Evolutionary conservation across 2,329 filamentous ascomycete species (phyloP), one percentile per base, ranked within the genome.

Genomic region (Fusarium sp.): DNA sequence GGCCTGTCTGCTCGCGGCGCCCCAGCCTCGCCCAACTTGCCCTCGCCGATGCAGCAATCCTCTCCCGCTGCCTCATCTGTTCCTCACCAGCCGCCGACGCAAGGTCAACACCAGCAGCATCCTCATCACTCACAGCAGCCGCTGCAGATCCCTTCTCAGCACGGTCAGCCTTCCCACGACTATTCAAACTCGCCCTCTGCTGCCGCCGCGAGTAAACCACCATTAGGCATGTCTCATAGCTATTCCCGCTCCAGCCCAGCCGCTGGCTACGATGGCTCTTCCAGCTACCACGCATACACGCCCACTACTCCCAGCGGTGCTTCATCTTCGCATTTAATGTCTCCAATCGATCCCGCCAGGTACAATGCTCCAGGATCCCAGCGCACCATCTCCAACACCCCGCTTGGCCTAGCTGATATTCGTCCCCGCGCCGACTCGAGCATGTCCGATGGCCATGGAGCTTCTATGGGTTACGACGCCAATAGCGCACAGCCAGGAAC

Each of bases 351-450:
- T 65, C 73, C 77, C 42, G 75, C 83, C 64, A 90, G 89, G 76
- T 91, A 91, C 80, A 84, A 82, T 72, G 84, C 86, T 45, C 85
- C 89, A 14, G 87, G 85, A 54, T 90, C 83, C 80, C 91, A 84
- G 87, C 89, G 89, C 71, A 88, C 86, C 68, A 83, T 91, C 59
- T 93, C 94, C 74, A 95, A 96, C 80, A 97, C 95, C 14, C 95
- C 95, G 6, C 88, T 98, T 36, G 96, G 95, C 22, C 89, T 98
- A 47, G 93, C 95, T 68, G 95, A 98, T 81, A 98, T 98, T 80
- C 89, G 95, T 65, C 94, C 95, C 16, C 90, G 94, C 64, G 93
- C 93, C 73, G 94, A 97, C 79, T 95, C 93, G 56, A 91, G 89
- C 79, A 88, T 96, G 78, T 91, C 91, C 24, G 94, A 97, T 74